Conservation (phyloP, 352 stramenopile genomes). For the Phytophthora constricta region DNA sequence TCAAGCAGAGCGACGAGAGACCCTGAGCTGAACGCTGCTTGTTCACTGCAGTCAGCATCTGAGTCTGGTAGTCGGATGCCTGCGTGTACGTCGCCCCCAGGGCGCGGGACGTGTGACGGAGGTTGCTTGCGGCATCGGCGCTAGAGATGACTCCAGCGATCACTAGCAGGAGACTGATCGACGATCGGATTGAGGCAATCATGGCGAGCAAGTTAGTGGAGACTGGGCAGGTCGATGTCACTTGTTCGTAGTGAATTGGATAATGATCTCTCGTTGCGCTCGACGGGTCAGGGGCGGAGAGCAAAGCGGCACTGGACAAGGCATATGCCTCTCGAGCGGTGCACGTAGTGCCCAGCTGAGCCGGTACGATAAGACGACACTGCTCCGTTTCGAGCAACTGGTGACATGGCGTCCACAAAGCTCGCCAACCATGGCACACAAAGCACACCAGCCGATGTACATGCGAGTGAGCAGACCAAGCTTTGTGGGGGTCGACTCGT, state of each 20-base stretch:
- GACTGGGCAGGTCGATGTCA: conserved; percentile 1
- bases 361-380: conserved; percentile 11
- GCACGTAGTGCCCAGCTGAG: conserved; percentile 11
- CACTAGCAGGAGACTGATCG: conserved; percentile 16
- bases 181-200: conserved; percentile 10
- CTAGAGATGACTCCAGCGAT: conserved; percentile 12
- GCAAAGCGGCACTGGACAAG: conserved; percentile 15
- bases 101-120: conserved; percentile 14
- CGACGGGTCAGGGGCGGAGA: conserved; percentile 6
- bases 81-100: conserved; percentile 32
- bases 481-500: conserved; percentile 17
- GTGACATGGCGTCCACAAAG: conserved; percentile 9
- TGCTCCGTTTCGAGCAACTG: conserved; percentile 12
- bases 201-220: conserved; percentile 9
- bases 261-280: no score
- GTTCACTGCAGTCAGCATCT: conserved; percentile 44
- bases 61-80: conserved; percentile 21
- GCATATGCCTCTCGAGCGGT: conserved; percentile 11
- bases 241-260: conserved; percentile 14
- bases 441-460: conserved; percentile 29
- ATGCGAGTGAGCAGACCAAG: conserved; percentile 14
- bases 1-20: conserved; percentile 41
- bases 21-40: conserved; percentile 42
- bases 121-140: conserved; percentile 10
- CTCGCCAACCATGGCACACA: conserved; percentile 6